Conservation (phyloP, 371 early-diverging fungal genomes). For the Haplosporangium sp. region DNA sequence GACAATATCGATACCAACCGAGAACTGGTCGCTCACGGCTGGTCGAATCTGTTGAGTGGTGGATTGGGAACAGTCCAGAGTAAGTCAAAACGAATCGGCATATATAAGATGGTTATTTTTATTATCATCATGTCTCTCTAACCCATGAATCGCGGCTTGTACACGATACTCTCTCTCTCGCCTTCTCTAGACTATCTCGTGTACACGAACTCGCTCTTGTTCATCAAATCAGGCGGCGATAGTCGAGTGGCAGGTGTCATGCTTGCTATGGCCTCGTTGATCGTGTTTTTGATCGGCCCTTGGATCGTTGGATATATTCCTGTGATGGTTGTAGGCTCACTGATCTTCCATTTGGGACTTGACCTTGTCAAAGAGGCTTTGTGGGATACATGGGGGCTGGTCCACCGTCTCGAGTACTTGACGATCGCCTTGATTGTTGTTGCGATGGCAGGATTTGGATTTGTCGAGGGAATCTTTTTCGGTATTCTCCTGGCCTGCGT, state of each 20-base stretch:
- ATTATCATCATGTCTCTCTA: not conserved
- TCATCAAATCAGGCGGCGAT: conserved; percentile 92
- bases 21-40: conserved; percentile 95
- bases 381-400: conserved; percentile 85
- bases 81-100: conserved; percentile 55
- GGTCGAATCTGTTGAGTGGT: conserved; percentile 89
- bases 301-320: conserved; percentile 93
- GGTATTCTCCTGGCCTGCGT: conserved; percentile 94
- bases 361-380: conserved; percentile 93
- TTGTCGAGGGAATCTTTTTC: conserved; percentile 93
- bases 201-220: conserved; percentile 91
- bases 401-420: conserved; percentile 87
- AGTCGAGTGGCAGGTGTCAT: conserved; percentile 88
- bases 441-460: conserved; percentile 89
- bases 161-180: not conserved
- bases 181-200: conserved; percentile 78
- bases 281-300: conserved; percentile 86
- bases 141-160: not conserved
- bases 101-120: not conserved
- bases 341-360: conserved; percentile 95
- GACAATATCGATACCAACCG: conserved; percentile 89
- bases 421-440: conserved; percentile 88
- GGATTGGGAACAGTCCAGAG: conserved; percentile 84
- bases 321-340: conserved; percentile 89
- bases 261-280: conserved; percentile 82